These are phyloP conservation scores for Madurella mycetomatis DNA, from an alignment of 2,329 filamentous ascomycete species.

Conservation along the genomic window DNA sequence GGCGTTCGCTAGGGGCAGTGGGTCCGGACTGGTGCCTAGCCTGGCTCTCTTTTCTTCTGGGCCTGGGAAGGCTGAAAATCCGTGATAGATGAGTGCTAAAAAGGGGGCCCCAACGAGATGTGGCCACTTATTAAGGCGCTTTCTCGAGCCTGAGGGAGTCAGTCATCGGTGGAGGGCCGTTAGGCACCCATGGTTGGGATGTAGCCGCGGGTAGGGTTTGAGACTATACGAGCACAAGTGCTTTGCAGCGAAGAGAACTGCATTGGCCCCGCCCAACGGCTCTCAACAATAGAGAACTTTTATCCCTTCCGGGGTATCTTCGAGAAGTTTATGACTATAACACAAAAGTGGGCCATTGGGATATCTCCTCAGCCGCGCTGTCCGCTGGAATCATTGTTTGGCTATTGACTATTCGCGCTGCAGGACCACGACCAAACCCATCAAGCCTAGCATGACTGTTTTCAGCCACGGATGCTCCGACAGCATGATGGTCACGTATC, in stretches of 20 bases:
- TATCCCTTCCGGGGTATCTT: background rate
- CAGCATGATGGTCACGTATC: conserved; percentile 93
- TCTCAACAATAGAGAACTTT: no score
- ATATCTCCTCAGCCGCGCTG: no score
- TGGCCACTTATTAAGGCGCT: background rate
- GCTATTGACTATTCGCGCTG: conserved; percentile 67
- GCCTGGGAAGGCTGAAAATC: background rate
- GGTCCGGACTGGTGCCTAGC: background rate
- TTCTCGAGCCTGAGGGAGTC: background rate
- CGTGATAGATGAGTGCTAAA: no score
- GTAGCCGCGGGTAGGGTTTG: background rate
- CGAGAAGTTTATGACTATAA: background rate
- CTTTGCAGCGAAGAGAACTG: background rate
- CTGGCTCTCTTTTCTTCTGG: background rate
- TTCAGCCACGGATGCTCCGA: conserved; percentile 97
- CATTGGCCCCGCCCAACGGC: no score
- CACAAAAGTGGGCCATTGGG: no score
- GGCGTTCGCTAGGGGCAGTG: conserved; percentile 4
- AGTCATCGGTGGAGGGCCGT: background rate
- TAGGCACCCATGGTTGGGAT: background rate
- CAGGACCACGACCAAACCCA: conserved; percentile 89
- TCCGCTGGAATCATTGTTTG: background rate
- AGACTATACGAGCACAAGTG: background rate
- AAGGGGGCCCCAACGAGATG: no score
- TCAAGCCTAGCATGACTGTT: conserved; percentile 87